Base-by-base conservation (phyloP, 176 grass and related monocot genomes). In the Dendrocalamus sinicus region DNA sequence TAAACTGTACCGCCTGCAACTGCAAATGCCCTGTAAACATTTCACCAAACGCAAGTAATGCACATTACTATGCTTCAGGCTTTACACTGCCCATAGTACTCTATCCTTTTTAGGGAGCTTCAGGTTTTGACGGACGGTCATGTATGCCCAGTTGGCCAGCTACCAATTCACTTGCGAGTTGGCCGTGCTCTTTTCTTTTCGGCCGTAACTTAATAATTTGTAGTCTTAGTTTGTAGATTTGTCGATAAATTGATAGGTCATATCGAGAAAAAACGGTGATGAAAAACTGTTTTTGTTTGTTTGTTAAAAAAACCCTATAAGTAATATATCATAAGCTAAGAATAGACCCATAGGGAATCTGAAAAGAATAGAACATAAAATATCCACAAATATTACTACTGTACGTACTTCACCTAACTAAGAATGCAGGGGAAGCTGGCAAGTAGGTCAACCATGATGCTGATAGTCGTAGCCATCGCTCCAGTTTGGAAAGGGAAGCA, bases 381-480 rank as follows among this genome's bases (percentile, higher is more conserved):
- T 37, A 4, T 37, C 4, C 35, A 37, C 35, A 37, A 35, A 35
- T 35, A 35, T 35, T 3, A 35, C 1, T 35, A 35, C 2, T 17
- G 15, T 57, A 9, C 7, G 51, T 14, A 53, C 5, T 53, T 53
- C 45, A 8, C 1, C 51, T 6, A 53, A 53, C 15, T 53, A 3
- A 58, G 54, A 22, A 58, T 9, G 54, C 54, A 22, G 19, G 54
- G 10, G 35, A 37, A 37, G 35, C 35, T 12, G 7, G n/a, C 8
- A 20, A 12, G 19, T 45, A 71, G 40, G 41, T 71, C 73, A 76
- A 76, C 8, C 51, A 57, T 39, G 50, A 73, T 13, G n/a, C 45
- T 39, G 51, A 75, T 53, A 39, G 51, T 73, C 35, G 35, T 37
- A 37, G 66, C 67, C 50, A 70, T 69, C 79, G n/a, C 28, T 55